Evolutionary conservation across 768 basidiomycete genomes (phyloP).

Genomic region (Mycena filopes): DNA sequence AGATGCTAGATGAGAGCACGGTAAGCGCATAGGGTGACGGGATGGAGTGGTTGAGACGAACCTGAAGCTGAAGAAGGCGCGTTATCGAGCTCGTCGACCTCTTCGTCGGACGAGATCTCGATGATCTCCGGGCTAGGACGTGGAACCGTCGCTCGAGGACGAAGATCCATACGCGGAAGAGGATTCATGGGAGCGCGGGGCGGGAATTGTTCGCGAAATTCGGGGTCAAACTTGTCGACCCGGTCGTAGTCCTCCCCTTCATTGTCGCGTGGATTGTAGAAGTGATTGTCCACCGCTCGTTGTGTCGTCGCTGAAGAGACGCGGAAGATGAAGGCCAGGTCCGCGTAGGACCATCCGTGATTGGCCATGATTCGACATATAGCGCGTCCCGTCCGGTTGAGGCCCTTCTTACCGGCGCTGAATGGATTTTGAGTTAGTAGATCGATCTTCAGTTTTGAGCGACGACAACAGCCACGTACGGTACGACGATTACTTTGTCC

Average conservation of each 20-base stretch:
- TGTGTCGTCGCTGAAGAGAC: not conserved
- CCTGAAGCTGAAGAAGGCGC: no score
- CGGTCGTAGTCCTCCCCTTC: not conserved
- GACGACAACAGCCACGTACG: no score
- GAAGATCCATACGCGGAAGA: no score
- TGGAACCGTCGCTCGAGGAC: no score
- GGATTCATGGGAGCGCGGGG: not conserved
- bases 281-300: not conserved
- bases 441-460: no score
- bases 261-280: not conserved
- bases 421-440: no score
- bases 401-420: not conserved
- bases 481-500: no score
- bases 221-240: not conserved
- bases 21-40: no score
- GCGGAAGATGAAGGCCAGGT: not conserved
- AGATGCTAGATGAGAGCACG: no score
- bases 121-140: no score
- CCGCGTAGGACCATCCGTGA: not conserved
- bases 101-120: not conserved
- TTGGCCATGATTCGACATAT: not conserved
- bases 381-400: slow-evolving; percentile 7
- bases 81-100: not conserved
- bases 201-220: not conserved
- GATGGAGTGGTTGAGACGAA: no score